Evolutionary conservation across 257 asterid genomes (phyloP).

Genomic region (Knoxia roxburghii): DNA sequence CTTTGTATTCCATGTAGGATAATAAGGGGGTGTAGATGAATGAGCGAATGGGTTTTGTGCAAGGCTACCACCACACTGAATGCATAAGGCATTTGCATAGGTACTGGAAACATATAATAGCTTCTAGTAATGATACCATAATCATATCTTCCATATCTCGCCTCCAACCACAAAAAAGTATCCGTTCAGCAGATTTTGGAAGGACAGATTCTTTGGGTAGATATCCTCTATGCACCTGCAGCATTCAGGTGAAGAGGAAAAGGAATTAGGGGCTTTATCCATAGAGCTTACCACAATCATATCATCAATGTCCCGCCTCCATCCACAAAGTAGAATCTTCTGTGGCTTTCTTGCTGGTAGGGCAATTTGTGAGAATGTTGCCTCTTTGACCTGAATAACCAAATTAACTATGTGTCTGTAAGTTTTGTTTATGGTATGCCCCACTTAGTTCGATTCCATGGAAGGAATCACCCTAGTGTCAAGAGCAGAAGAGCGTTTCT

Average conservation of each 20-base stretch:
- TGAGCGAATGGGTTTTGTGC: slow-evolving; percentile 20
- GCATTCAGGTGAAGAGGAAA: slow-evolving; percentile 64
- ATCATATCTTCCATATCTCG: slow-evolving; percentile 97
- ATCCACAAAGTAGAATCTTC: slow-evolving; percentile 96
- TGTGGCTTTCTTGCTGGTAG: slow-evolving; percentile 81
- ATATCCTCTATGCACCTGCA: slow-evolving; percentile 75
- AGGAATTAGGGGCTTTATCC: slow-evolving; percentile 61
- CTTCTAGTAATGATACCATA: slow-evolving; percentile 54
- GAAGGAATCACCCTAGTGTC: slow-evolving; percentile 30
- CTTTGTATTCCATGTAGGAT: slow-evolving; percentile 20
- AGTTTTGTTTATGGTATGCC: slow-evolving; percentile 52
- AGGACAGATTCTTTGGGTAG: slow-evolving; percentile 53
- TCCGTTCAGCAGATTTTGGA: slow-evolving; percentile 70
- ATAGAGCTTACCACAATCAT: slow-evolving; percentile 92
- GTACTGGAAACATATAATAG: slow-evolving; percentile 33
- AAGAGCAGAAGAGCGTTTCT: slow-evolving; percentile 36
- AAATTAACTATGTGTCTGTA: slow-evolving; percentile 68
- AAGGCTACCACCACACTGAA: slow-evolving; percentile 27
- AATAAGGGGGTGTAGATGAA: slow-evolving; percentile 17
- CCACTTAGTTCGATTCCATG: slow-evolving; percentile 42
- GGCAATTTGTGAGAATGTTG: slow-evolving; percentile 56
- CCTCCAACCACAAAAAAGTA: slow-evolving; percentile 94
- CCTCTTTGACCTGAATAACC: slow-evolving; percentile 88
- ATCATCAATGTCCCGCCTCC: slow-evolving; percentile 97
- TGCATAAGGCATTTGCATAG: slow-evolving; percentile 26